These are phyloP conservation scores for Naegleria lovaniensis DNA, from an alignment of 208 protist species.

Conservation along the genomic window DNA sequence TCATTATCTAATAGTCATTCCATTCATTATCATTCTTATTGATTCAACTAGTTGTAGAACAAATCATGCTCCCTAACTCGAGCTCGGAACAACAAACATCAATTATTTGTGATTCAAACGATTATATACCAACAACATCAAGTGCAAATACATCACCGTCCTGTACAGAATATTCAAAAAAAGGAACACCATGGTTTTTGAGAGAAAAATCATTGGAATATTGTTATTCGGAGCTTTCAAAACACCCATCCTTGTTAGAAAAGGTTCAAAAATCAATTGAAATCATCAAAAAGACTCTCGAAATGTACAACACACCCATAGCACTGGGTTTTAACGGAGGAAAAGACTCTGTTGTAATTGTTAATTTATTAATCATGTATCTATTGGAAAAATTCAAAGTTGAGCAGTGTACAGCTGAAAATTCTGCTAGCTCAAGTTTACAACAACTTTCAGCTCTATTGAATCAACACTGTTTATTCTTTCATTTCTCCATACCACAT, in stretches of 20 bases:
- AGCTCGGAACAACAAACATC: too few relatives aligned
- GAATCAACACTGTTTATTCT: neutral
- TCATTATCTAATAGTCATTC: too few relatives aligned
- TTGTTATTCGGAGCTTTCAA: neutral
- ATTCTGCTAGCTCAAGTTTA: too few relatives aligned
- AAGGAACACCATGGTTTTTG: neutral
- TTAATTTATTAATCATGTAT: neutral
- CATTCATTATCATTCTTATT: too few relatives aligned
- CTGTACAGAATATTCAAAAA: neutral
- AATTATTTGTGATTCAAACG: too few relatives aligned
- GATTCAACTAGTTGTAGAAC: too few relatives aligned
- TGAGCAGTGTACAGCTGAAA: neutral
- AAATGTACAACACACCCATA: neutral
- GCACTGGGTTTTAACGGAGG: conserved; percentile 14
- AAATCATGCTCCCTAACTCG: too few relatives aligned
- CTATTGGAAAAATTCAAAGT: neutral
- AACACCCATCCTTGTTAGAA: neutral
- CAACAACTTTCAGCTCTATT: neutral
- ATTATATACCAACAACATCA: too few relatives aligned
- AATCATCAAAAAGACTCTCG: neutral
- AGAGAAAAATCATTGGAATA: neutral
- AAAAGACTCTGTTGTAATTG: conserved; percentile 15
- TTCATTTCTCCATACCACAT: neutral
- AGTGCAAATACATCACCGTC: too few relatives aligned
- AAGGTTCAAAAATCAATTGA: conserved; percentile 11